A percentile compares a stretch with the other conserved stretches of the same genome.
Conservation (phyloP, 2,329 filamentous ascomycete genomes). For the Aspergillus costaricaensis region DNA sequence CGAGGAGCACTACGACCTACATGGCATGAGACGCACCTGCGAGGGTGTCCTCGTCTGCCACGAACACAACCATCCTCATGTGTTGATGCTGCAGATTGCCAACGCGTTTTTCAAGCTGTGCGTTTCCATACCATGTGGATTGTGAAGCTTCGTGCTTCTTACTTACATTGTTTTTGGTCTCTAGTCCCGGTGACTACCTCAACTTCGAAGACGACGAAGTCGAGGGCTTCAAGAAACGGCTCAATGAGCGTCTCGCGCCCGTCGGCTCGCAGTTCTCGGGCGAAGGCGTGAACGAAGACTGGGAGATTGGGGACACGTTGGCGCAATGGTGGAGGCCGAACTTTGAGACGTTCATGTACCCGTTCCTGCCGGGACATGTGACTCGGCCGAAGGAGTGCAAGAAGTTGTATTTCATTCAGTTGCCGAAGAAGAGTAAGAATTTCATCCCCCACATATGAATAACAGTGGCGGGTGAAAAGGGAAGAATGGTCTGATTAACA, state of each 20-base stretch:
- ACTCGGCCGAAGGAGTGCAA: constrained; percentile 98
- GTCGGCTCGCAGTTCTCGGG: constrained; percentile 80
- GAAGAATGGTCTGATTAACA: neutral
- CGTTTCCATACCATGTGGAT: constrained; percentile 22
- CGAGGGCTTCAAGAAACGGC: constrained; percentile 86
- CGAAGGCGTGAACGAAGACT: constrained; percentile 87
- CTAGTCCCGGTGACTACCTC: constrained; percentile 85
- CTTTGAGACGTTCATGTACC: constrained; percentile 99
- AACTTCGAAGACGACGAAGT: constrained; percentile 84
- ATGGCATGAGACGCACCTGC: constrained; percentile 97
- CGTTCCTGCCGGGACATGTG: constrained; percentile 93
- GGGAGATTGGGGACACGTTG: constrained; percentile 91
- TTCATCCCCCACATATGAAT: too few species aligned
- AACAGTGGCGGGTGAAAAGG: too few species aligned
- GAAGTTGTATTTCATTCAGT: constrained; percentile 95
- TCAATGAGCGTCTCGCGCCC: constrained; percentile 91
- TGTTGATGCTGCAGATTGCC: constrained; percentile 98
- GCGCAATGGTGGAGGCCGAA: constrained; percentile 99
- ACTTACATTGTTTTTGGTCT: neutral
- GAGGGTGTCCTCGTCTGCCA: constrained; percentile 97
- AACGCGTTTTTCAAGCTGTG: constrained; percentile 98
- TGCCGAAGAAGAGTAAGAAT: constrained; percentile 82
- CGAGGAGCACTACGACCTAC: constrained; percentile 88
- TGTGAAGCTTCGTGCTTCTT: neutral
- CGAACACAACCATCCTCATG: constrained; percentile 98